Base-by-base conservation (phyloP, 495 filamentous ascomycete genomes). In the Arthonia radiata region DNA sequence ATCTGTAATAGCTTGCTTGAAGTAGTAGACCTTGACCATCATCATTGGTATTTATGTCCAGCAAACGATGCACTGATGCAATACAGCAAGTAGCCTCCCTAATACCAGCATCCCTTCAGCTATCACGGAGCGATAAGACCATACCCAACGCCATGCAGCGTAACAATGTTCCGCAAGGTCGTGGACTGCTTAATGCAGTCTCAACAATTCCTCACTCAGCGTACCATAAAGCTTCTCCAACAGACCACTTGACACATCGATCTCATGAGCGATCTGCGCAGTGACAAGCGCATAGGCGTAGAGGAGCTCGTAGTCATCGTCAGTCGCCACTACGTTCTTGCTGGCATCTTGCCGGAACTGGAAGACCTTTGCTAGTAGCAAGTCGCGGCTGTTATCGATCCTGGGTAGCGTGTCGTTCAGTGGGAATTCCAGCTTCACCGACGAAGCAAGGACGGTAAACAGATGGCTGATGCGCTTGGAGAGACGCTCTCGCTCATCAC, bases 361-460 rank as follows among this genome's bases (percentile, higher is more conserved):
- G 34, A 80, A 90, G 19, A 92, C 71, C 47, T 79, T 83, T 7
- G 78, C 77, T n/a, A 97, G 56, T 23, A 94, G 47, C 29, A 78
- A 54, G 40, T 94, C 83, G 16, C 86, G 53, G 13, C 68, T 64
- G 43, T 79, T 65, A 13, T 72, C 61, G 14, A 81, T 71, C 33
- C 67, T 83, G 3, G 86, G 86, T 8, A 94, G 48, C 13, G 71
- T 72, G 37, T 89, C 78, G 14, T 72, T 89, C 21, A 97, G 52
- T 0, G 86, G 83, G 35, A 90, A 93, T 41, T 89, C 82, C 1
- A 94, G 59, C 52, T 86, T 86, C 46, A 94, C 64, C 1, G 77
- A 86, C 1, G 74, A 82, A 1, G 83, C 86, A 34, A 97, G 62
- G 2, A 92, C 82, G 72, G 6, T 13, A 32, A 94, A 72, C 22